Percentiles rank a stretch among this genome's conserved stretches.
These are phyloP conservation scores for Verruconis gallopava DNA, from an alignment of 2,329 filamentous ascomycete genomes.

Conservation along the genomic window DNA sequence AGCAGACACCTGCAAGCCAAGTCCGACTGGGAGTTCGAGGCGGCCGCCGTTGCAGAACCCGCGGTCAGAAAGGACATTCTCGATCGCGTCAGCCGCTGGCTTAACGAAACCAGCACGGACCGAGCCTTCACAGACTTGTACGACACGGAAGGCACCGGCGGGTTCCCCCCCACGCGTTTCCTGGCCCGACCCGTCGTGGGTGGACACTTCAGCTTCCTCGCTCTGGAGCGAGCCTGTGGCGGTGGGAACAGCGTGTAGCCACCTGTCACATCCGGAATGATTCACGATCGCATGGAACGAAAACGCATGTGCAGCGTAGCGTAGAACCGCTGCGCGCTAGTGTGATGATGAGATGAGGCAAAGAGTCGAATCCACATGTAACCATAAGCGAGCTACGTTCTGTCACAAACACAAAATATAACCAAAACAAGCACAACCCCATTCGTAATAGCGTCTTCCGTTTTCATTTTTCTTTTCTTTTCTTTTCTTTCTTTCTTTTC, in stretches of 20 bases:
- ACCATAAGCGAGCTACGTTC: too few relatives aligned
- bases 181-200: slow-evolving; percentile 74
- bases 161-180: slow-evolving; percentile 62
- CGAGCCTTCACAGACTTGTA: slow-evolving; percentile 72
- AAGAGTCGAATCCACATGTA: too few relatives aligned
- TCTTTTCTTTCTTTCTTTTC: too few relatives aligned
- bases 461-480: too few relatives aligned
- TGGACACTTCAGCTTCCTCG: slow-evolving; percentile 73
- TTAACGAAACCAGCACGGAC: slow-evolving; percentile 70
- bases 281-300: too few relatives aligned
- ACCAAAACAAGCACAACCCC: too few relatives aligned
- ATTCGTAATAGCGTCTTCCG: too few relatives aligned
- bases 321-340: too few relatives aligned
- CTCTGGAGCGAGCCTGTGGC: slow-evolving; percentile 66
- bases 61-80: slow-evolving; percentile 58
- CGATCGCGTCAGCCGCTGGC: slow-evolving; percentile 61
- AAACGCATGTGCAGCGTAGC: too few relatives aligned
- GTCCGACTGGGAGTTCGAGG: slow-evolving; percentile 85
- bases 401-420: too few relatives aligned
- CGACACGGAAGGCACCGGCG: slow-evolving; percentile 63
- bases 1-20: slow-evolving; percentile 75
- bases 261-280: too few relatives aligned
- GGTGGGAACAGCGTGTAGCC: slow-evolving; percentile 37
- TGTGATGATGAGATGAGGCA: too few relatives aligned
- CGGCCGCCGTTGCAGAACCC: slow-evolving; percentile 62